Evolutionary conservation across 23 red algal species (phyloP), one percentile per base, ranked within the genome.

Genomic region (Pyropia haitanensis): DNA sequence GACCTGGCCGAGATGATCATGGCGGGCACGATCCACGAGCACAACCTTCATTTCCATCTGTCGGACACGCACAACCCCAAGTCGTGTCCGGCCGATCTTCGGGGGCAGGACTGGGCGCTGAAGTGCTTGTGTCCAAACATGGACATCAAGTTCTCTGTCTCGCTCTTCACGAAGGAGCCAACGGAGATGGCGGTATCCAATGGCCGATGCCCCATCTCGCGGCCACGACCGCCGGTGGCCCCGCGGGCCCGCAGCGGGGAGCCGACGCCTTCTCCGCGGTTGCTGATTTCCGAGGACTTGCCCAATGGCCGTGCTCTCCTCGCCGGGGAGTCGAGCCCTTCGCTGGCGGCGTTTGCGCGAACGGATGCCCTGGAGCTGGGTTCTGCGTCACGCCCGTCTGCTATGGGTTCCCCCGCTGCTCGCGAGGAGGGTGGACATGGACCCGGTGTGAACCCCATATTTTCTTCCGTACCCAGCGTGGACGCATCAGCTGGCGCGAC

Each of bases 71-170:
- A 73, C 32, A 79, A 95, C 31, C 78, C 65, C 2, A 82, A 51
- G 33, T 71, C 78, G 4, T 64, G 65, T 46, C 80, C 81, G 2
- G 74, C 72, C 16, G 55, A 62, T 31, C 64, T 80, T 9, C 50
- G 76, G 10, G 80, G 81, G 13, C 76, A 83, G 52, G 77, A 81
- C 9, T 87, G 76, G 90, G 75, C 77, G 14, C 56, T 95, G 53
- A 75, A 81, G 53, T 95, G 90, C 63, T 51, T 72, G 5, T 77
- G 78, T 34, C 90, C 90, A 1, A 79, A 68, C 44, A 81, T 81
- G 70, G 81, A 95, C 50, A 88, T 95, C 31, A 95, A 95, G 70
- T 95, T 95, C 52, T 70, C 72, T 5, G 61, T 95, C 9, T 76
- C 81, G 21, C 54, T 95, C 17, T 91, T 83, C 34, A 76, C 87